A percentile compares a stretch with the other conserved stretches of the same genome.
These are phyloP conservation scores for Trametes pubescens DNA, from an alignment of 1,284 basidiomycete genomes.

Conservation along the genomic window DNA sequence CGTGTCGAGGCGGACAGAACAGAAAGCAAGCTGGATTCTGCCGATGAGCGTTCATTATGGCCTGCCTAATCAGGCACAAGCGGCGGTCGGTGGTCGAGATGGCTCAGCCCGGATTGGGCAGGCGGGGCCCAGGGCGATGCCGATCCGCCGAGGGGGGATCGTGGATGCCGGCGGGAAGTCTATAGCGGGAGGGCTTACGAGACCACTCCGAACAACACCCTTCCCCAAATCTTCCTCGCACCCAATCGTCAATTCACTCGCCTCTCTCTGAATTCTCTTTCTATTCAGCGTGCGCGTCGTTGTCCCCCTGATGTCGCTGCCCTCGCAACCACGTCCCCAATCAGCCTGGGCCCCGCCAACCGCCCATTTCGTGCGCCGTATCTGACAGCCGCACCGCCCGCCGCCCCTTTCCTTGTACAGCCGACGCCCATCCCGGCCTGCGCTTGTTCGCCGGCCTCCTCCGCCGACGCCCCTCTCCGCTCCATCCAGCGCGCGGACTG, in stretches of 20 bases:
- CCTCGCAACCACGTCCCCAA: slow-evolving; percentile 13
- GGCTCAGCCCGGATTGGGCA: slow-evolving; percentile 20
- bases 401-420: slow-evolving; percentile 7
- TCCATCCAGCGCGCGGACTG: background rate
- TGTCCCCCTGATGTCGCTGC: slow-evolving; percentile 7
- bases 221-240: slow-evolving; percentile 20
- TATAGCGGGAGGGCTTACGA: slow-evolving; percentile 7
- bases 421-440: background rate
- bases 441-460: slow-evolving; percentile 1
- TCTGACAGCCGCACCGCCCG: slow-evolving; percentile 19
- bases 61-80: slow-evolving; percentile 17
- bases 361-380: background rate
- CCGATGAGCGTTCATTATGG: slow-evolving; percentile 15
- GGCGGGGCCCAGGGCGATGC: slow-evolving; percentile 16
- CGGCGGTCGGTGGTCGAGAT: slow-evolving; percentile 9
- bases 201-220: too few species aligned
- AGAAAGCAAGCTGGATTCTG: slow-evolving; percentile 11
- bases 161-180: slow-evolving; percentile 27
- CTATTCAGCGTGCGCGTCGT: background rate
- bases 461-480: background rate
- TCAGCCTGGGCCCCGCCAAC: background rate
- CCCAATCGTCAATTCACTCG: slow-evolving; percentile 2
- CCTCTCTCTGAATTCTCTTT: background rate
- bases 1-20: slow-evolving; percentile 12
- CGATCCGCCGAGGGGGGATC: slow-evolving; percentile 29